Evolutionary conservation across 345 rosid genomes (phyloP), one percentile per base, ranked within the genome.

Genomic region (Stellera chamaejasme): DNA sequence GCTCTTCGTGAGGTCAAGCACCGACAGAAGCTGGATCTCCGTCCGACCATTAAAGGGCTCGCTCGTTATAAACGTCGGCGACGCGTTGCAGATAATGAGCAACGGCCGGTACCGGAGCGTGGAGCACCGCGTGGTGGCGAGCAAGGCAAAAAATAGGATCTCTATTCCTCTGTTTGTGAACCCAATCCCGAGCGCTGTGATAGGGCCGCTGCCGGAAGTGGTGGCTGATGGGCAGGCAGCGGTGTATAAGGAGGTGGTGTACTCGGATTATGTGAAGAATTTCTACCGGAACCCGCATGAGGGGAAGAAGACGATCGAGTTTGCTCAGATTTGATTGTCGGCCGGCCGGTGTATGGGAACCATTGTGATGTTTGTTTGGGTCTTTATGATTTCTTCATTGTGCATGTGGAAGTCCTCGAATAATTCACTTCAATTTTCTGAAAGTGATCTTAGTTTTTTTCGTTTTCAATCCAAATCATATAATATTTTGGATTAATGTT

Each of bases 81-180:
- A 72, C 44, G 55, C 75, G 41, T 28, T 55, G 14, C 10, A 81
- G 88, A 79, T 82, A 61, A 41, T 77, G 16, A 82, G 84, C 80
- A 82, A 77, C 60, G 88, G 84, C 26, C 77, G 65, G 60, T 82
- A 77, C 66, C 74, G 64, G 69, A 82, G 88, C 55, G 80, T 80
- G 1, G 84, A 79, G 28, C 88, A 79, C 43, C 66, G 82, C 55
- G 84, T 79, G 9, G 61, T 73, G 7, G 73, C 88, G 27, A 70
- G 82, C 48, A 72, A 68, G 62, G 55, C 50, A 0, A 26, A 72
- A n/a, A 66, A 82, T 11, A 68, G 88, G 73, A 82, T 82, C 49
- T 79, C 88, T 4, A 63, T 82, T 43, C 88, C 88, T 6, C 58
- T 79, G 51, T 79, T 79, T 55, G 63, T 79, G 19, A 66, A 71